These are phyloP conservation scores for Amyloporia xantha DNA, from an alignment of 768 basidiomycete species.

Conservation along the genomic window DNA sequence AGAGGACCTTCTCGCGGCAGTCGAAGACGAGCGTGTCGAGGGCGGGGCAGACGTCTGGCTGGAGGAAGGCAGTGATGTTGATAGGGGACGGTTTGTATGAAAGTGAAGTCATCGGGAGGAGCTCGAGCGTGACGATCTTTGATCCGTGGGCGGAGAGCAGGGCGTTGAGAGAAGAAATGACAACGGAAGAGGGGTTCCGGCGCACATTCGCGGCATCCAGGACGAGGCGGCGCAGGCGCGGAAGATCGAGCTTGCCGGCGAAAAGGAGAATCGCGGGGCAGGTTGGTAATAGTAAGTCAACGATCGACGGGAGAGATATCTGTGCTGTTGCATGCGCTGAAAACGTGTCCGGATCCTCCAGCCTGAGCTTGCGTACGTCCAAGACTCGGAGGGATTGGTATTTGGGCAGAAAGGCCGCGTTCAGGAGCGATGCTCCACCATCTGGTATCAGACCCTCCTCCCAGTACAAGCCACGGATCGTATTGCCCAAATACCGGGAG, in stretches of 20 bases:
- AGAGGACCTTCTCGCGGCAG: slow-evolving; percentile 13
- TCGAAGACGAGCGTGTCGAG: slow-evolving; percentile 37
- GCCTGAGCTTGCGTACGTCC: slow-evolving; percentile 38
- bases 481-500: slow-evolving; percentile 32
- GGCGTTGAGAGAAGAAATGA: slow-evolving; percentile 18
- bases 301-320: slow-evolving; percentile 33
- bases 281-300: slow-evolving; percentile 38
- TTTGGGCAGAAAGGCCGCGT: slow-evolving; percentile 31
- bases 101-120: slow-evolving; percentile 24
- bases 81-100: slow-evolving; percentile 25
- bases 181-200: slow-evolving; percentile 5
- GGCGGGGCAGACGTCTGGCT: slow-evolving; percentile 36
- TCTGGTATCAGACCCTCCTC: slow-evolving; percentile 22
- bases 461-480: slow-evolving; percentile 42
- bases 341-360: slow-evolving; percentile 12
- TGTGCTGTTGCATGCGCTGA: slow-evolving; percentile 11
- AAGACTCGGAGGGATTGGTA: slow-evolving; percentile 38
- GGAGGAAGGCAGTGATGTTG: slow-evolving; percentile 38
- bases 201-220: slow-evolving; percentile 24
- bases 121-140: slow-evolving; percentile 33
- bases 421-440: slow-evolving; percentile 21
- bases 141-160: slow-evolving; percentile 39
- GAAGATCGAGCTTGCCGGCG: slow-evolving; percentile 35
- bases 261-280: slow-evolving; percentile 29
- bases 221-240: slow-evolving; percentile 36